A percentile compares a stretch with the other conserved stretches of the same genome.
These are phyloP conservation scores for Berberis thunbergii DNA, from an alignment of 164 flowering plant species.

Conservation along the genomic window DNA sequence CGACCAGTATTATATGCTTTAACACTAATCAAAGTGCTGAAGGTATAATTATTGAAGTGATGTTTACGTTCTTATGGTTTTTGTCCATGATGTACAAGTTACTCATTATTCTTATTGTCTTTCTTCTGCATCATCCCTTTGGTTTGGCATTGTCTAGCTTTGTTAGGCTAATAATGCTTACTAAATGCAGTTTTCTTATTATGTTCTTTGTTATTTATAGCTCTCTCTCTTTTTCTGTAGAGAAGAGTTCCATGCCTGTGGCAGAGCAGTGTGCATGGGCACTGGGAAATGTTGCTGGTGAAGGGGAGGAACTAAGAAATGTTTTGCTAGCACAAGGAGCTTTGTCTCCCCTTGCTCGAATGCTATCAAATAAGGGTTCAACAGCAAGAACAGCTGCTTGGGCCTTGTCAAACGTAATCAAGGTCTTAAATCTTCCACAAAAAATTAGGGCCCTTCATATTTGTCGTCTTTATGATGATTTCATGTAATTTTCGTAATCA, in stretches of 20 bases:
- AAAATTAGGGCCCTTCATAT: not conserved
- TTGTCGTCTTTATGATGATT: not conserved
- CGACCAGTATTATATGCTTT: no score
- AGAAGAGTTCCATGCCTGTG: conserved; percentile 80
- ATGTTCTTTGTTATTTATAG: not conserved
- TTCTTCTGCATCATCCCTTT: no score
- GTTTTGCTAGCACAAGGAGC: conserved; percentile 89
- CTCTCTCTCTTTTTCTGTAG: conserved; percentile 27
- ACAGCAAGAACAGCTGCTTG: conserved; percentile 97
- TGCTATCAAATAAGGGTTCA: conserved; percentile 85
- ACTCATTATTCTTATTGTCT: no score
- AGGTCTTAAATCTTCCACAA: conserved; percentile 35
- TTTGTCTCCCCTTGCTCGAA: conserved; percentile 79
- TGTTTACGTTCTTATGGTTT: no score
- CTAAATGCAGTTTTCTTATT: not conserved
- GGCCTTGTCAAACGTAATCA: conserved; percentile 92
- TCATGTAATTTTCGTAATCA: not conserved
- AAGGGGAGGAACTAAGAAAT: conserved; percentile 84
- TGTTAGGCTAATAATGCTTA: not conserved
- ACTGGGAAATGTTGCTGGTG: conserved; percentile 97
- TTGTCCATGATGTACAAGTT: no score
- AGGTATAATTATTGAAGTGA: no score
- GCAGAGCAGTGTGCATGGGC: conserved; percentile 99
- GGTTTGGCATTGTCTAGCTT: no score
- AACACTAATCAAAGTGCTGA: no score